Conservation (phyloP, 352 stramenopile genomes). For the Phytophthora gonapodyides region DNA sequence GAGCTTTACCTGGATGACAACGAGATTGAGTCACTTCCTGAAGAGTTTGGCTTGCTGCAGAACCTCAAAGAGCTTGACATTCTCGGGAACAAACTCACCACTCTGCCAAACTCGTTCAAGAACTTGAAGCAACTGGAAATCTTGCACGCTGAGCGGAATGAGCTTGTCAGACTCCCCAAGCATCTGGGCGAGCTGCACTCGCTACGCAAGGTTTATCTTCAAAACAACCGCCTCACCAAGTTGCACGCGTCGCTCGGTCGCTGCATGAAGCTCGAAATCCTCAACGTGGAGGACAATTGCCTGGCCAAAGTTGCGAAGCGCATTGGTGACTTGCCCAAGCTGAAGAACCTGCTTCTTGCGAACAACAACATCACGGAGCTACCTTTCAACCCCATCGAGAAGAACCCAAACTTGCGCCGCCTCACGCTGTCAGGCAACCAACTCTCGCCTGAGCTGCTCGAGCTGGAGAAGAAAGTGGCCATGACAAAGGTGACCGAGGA, state of each 20-base stretch:
- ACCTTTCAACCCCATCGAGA: slow-evolving; percentile 83
- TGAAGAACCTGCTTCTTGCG: slow-evolving; percentile 82
- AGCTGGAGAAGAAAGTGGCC: slow-evolving; percentile 67
- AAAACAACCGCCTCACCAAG: slow-evolving; percentile 84
- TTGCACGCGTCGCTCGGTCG: slow-evolving; percentile 79
- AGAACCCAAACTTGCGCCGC: slow-evolving; percentile 62
- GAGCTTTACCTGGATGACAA: slow-evolving; percentile 90
- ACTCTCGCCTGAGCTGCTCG: slow-evolving; percentile 56
- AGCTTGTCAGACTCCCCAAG: slow-evolving; percentile 80
- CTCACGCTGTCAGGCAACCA: slow-evolving; percentile 85
- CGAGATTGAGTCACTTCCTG: slow-evolving; percentile 58
- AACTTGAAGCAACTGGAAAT: slow-evolving; percentile 78
- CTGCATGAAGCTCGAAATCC: slow-evolving; percentile 75
- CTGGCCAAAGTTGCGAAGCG: slow-evolving; percentile 84
- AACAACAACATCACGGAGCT: slow-evolving; percentile 85
- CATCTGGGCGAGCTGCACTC: slow-evolving; percentile 60
- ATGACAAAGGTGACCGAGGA: slow-evolving; percentile 59
- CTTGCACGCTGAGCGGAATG: slow-evolving; percentile 80
- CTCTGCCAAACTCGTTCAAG: slow-evolving; percentile 68
- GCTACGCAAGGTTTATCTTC: slow-evolving; percentile 83
- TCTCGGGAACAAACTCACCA: slow-evolving; percentile 65
- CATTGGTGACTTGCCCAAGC: slow-evolving; percentile 77
- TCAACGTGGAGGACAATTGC: slow-evolving; percentile 87
- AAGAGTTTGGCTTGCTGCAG: slow-evolving; percentile 72
- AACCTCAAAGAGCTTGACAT: slow-evolving; percentile 84